Evolutionary conservation across 768 basidiomycete species (phyloP).

Genomic region (Porphyrellus cyaneotinctus): DNA sequence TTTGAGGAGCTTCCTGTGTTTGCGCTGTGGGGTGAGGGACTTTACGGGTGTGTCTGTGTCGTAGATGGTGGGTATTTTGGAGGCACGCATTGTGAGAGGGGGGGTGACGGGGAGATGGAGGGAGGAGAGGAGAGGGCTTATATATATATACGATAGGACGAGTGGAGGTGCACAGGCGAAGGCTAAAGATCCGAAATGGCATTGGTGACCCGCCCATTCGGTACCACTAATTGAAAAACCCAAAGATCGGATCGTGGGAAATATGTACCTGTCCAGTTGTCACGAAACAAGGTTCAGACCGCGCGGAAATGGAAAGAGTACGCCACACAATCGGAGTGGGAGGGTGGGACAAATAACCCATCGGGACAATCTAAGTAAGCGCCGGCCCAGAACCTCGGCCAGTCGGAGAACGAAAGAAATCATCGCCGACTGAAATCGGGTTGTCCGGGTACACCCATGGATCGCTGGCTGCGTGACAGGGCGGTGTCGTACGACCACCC

Average conservation of each 20-base stretch:
- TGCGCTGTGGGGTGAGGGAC: slow-evolving; percentile 63
- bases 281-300: slow-evolving; percentile 26
- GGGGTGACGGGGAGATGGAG: slow-evolving; percentile 1
- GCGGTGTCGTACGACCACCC: slow-evolving; percentile 50
- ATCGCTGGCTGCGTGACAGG: slow-evolving; percentile 65
- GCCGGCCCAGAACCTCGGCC: slow-evolving; percentile 18
- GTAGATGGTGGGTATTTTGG: slow-evolving; percentile 18
- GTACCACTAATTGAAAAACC: slow-evolving; percentile 32
- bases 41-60: slow-evolving; percentile 18
- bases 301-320: slow-evolving; percentile 44
- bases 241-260: slow-evolving; percentile 33
- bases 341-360: slow-evolving; percentile 17
- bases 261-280: slow-evolving; percentile 8
- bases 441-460: slow-evolving; percentile 8
- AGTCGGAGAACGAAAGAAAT: background rate
- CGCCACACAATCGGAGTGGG: slow-evolving; percentile 46
- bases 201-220: slow-evolving; percentile 23
- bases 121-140: slow-evolving; percentile 23
- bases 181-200: slow-evolving; percentile 48
- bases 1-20: slow-evolving; percentile 81
- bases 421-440: slow-evolving; percentile 12
- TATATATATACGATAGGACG: slow-evolving; percentile 33
- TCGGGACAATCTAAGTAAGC: slow-evolving; percentile 27
- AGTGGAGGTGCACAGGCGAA: slow-evolving; percentile 24
- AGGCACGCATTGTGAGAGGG: slow-evolving; percentile 24